These are phyloP conservation scores for Poterioochromonas sp. DNA, from an alignment of 352 stramenopile species.

Conservation along the genomic window DNA sequence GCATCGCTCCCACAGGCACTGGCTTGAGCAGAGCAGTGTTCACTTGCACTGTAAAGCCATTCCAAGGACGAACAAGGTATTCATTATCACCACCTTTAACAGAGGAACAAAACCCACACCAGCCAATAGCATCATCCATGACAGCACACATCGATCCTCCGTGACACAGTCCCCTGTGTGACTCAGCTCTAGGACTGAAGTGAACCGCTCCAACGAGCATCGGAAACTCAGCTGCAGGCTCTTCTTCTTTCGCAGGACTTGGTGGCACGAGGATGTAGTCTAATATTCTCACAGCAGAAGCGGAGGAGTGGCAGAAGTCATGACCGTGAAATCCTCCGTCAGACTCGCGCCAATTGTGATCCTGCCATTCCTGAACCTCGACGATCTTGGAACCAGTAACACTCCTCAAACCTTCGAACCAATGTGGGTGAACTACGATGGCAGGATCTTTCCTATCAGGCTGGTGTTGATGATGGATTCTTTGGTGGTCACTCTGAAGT, in stretches of 20 bases:
- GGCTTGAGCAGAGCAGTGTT: background rate
- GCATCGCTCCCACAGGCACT: background rate
- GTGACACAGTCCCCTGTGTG: background rate
- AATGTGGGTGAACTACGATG: too few relatives aligned
- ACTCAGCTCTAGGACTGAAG: background rate
- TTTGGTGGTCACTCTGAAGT: too few relatives aligned
- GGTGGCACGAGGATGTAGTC: background rate
- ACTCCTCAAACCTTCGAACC: too few relatives aligned
- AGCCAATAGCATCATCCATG: conserved; percentile 26
- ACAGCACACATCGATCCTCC: conserved; percentile 1
- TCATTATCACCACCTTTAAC: too few relatives aligned
- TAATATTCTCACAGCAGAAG: background rate
- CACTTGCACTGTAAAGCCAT: conserved; percentile 17
- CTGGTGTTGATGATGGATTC: too few relatives aligned
- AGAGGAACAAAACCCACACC: background rate
- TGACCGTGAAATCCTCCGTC: background rate
- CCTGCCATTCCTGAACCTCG: background rate
- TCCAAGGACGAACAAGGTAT: background rate
- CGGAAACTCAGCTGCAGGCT: background rate
- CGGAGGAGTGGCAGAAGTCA: background rate
- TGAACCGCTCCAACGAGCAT: background rate
- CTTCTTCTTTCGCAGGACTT: background rate
- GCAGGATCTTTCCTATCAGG: too few relatives aligned
- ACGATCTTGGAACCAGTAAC: too few relatives aligned
- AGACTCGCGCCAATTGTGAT: background rate